Base-by-base conservation (phyloP, 495 filamentous ascomycete genomes). In the Haplographium delicatum region DNA sequence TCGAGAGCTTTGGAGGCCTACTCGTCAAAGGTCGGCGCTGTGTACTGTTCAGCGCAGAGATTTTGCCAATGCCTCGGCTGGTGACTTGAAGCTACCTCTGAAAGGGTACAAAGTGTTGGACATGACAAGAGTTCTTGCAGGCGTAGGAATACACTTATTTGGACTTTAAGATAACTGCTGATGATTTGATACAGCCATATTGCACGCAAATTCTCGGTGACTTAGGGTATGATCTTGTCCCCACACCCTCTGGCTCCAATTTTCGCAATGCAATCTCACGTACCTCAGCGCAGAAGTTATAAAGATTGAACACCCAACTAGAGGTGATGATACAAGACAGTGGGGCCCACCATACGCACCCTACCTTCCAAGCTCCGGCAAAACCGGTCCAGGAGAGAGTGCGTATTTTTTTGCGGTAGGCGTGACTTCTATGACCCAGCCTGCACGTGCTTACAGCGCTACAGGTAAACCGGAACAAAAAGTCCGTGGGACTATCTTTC, bases 171-270 rank as follows among this genome's bases (percentile, higher is more conserved):
- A 40, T 34, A 26, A 15, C 27, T 28, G 22, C 54, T 46, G 30
- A 46, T 27, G 39, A 26, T 25, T 30, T 44, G 43, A 57, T 30
- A 44, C 60, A 98, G 93, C 93, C 93, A 56, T 96, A 96, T 63
- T 95, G 90, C 59, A 97, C 93, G 42, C 93, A 98, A 65, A 97
- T 98, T 30, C 74, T 98, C 8, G 93, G 93, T 55, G 93, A 98
- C 65, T 73, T 98, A 58, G 93, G 93, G 93, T 96, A 84, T 15
- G 30, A 27, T n/a, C 19, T 19, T 15, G 13, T 23, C 28, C 39
- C 45, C 26, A n/a, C n/a, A n/a, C n/a, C n/a, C n/a, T n/a, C n/a
- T n/a, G n/a, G n/a, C n/a, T 19, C 37, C 4, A 22, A n/a, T 18
- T 18, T 18, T 40, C 34, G 51, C 28, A 64, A 61, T 58, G 54